A percentile compares a stretch with the other conserved stretches of the same genome.
Conservation (phyloP, 2,329 filamentous ascomycete genomes). For the Rhinocladiella similis region DNA sequence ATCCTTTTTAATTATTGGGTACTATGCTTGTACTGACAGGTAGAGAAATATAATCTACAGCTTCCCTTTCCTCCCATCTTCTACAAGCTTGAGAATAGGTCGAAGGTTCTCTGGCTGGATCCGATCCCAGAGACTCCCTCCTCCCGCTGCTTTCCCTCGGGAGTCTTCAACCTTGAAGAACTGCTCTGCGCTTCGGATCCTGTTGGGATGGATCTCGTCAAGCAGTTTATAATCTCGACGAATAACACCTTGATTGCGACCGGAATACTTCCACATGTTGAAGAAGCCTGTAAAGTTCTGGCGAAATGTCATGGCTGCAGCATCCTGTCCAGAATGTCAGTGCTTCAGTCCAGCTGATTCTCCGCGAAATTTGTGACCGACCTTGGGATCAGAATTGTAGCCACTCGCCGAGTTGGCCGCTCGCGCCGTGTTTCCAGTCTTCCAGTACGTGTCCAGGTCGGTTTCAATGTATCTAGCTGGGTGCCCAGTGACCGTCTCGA, state of each 20-base stretch:
- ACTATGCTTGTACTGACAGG: too few relatives aligned
- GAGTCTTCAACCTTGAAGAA: conserved; percentile 42
- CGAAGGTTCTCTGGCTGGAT: conserved; percentile 22
- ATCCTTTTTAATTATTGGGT: too few relatives aligned
- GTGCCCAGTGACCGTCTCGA: conserved; percentile 45
- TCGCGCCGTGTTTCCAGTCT: conserved; percentile 18
- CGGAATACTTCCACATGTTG: conserved; percentile 47
- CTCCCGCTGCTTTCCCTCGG: conserved; percentile 11
- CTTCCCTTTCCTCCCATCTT: conserved; percentile 21
- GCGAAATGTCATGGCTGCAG: conserved; percentile 40
- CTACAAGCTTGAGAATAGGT: conserved; percentile 24
- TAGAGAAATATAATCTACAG: conserved; percentile 10
- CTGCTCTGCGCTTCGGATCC: conserved; percentile 52
- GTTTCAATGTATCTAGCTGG: conserved; percentile 43
- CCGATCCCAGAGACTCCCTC: conserved; percentile 26
- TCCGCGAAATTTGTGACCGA: background rate
- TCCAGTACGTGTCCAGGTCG: conserved; percentile 38
- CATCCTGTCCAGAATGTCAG: conserved; percentile 27
- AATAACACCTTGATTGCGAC: conserved; percentile 44
- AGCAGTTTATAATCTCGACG: conserved; percentile 50
- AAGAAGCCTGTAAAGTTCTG: conserved; percentile 56
- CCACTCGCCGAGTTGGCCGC: conserved; percentile 35
- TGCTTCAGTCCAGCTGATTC: background rate
- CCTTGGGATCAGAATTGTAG: conserved; percentile 37
- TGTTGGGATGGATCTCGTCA: conserved; percentile 53